These are phyloP conservation scores for Fragilaria crotonensis DNA, from an alignment of 108 stramenopile genomes.

Conservation along the genomic window DNA sequence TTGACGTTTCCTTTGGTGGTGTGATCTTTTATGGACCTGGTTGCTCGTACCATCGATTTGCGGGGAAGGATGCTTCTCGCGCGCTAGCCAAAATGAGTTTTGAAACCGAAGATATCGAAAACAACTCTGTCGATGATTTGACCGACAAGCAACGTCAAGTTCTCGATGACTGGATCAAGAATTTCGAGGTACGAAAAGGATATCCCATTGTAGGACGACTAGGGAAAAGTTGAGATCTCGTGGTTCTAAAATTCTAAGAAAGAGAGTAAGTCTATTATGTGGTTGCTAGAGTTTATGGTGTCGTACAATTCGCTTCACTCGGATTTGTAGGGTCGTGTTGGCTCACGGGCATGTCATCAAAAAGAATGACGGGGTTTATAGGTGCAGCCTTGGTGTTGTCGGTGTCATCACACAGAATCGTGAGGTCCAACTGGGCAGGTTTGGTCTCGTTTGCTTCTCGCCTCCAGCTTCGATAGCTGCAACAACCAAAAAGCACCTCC, in stretches of 20 bases:
- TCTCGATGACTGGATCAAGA: constrained; percentile 91
- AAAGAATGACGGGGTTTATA: too few relatives aligned
- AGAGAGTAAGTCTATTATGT: too few relatives aligned
- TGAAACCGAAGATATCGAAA: constrained; percentile 77
- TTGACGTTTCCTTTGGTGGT: constrained; percentile 95
- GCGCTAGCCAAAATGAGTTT: constrained; percentile 98
- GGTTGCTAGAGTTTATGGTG: too few relatives aligned
- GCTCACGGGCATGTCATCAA: too few relatives aligned
- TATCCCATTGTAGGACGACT: constrained; percentile 92
- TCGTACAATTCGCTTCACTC: too few relatives aligned
- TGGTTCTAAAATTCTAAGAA: too few relatives aligned
- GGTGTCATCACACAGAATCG: too few relatives aligned
- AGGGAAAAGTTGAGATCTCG: too few relatives aligned
- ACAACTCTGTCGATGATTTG: constrained; percentile 68
- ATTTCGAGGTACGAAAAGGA: constrained; percentile 77
- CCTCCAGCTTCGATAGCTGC: not conserved
- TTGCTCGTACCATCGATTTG: constrained; percentile 87
- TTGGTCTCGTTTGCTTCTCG: not conserved
- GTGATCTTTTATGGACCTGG: constrained; percentile 73
- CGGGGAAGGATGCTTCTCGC: constrained; percentile 90
- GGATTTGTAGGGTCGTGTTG: too few relatives aligned
- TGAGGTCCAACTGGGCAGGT: too few relatives aligned
- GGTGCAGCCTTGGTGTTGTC: too few relatives aligned
- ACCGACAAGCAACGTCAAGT: constrained; percentile 76
- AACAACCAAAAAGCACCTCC: not conserved